Base-by-base conservation (phyloP, 2,329 filamentous ascomycete genomes). In the Paraphaeosphaeria sporulosa region DNA sequence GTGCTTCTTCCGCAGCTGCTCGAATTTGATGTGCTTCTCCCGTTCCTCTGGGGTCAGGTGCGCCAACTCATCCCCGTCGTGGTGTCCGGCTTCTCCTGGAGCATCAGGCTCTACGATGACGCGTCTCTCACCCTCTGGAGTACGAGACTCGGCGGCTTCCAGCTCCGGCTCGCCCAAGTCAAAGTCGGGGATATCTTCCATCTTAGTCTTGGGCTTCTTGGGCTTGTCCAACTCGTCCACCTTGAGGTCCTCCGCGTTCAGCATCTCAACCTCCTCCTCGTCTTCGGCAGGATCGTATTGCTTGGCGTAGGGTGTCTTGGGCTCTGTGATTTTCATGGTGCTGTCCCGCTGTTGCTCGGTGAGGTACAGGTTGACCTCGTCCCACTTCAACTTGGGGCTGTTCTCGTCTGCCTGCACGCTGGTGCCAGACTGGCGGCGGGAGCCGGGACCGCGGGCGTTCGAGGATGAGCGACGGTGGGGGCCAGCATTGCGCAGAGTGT, bases 271-370 rank as follows among this genome's bases (percentile, higher is more conserved):
- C 72, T 95, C 92, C 36, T 90, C 90, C 54, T 93, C 92, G 65
- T 98, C 94, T 73, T 97, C 93, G 44, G 88, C 78, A 4, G 94
- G 93, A 74, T 98, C 92, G 79, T 97, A 97, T 73, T 93, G 92
- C 74, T 90, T 91, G 38, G 93, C 95, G 77, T 94, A 99, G 4
- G 95, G 95, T 8, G 95, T 99, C 85, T 99, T 99, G 63, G 95
- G 95, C 82, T 99, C 95, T 68, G 93, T 92, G 66, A 99, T 99
- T 85, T 98, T 99, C 95, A 99, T 99, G 60, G 94, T 97, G 63
- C 91, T 90, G 61, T 89, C 93, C 79, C 92, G 94, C 80, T 98
- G 93, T 79, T 98, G 94, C 81, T 99, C 95, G 8, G 95, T 95
- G 55, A 99, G 86, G 80, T 97, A 99, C 34, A 99, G 86, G 76